A percentile compares a stretch with the other conserved stretches of the same genome.
Evolutionary conservation across 371 early-diverging fungal genomes (phyloP).

Genomic region (Apophysomyces sp.): DNA sequence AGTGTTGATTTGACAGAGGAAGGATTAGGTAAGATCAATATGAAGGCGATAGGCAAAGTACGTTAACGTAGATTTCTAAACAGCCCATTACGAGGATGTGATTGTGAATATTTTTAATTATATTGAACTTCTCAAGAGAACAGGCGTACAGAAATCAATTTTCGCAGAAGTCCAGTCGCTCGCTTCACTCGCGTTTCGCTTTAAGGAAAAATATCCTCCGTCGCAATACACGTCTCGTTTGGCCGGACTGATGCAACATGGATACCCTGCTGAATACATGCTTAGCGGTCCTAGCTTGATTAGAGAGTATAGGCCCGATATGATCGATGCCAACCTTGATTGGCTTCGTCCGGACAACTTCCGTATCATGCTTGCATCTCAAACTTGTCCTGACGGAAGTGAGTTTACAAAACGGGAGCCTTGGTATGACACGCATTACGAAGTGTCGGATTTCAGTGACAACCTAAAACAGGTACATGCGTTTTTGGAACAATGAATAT

Average conservation of each 20-base stretch:
- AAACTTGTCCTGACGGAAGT: constrained; percentile 45
- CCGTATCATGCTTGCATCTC: constrained; percentile 51
- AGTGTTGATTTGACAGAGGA: constrained; percentile 80
- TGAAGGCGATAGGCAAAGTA: constrained; percentile 18
- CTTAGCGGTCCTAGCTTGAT: constrained; percentile 73
- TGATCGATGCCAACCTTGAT: constrained; percentile 55
- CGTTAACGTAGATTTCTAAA: constrained; percentile 7
- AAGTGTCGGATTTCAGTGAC: constrained; percentile 58
- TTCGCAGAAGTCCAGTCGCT: constrained; percentile 76
- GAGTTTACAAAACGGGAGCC: constrained; percentile 57
- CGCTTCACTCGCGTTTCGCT: constrained; percentile 73
- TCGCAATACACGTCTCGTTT: constrained; percentile 60
- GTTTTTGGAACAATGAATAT: background rate
- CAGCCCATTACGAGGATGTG: constrained; percentile 74
- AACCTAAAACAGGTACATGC: constrained; percentile 52
- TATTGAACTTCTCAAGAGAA: constrained; percentile 70
- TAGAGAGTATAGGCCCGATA: constrained; percentile 56
- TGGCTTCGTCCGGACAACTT: constrained; percentile 73
- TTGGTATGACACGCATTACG: constrained; percentile 87
- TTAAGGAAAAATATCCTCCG: constrained; percentile 80
- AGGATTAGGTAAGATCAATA: constrained; percentile 62
- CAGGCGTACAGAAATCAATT: constrained; percentile 74
- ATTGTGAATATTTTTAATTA: constrained; percentile 84
- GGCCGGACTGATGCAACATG: constrained; percentile 65
- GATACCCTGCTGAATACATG: constrained; percentile 65